These are phyloP conservation scores for Phytophthora niederhauseri DNA, from an alignment of 352 stramenopile genomes.

Conservation along the genomic window DNA sequence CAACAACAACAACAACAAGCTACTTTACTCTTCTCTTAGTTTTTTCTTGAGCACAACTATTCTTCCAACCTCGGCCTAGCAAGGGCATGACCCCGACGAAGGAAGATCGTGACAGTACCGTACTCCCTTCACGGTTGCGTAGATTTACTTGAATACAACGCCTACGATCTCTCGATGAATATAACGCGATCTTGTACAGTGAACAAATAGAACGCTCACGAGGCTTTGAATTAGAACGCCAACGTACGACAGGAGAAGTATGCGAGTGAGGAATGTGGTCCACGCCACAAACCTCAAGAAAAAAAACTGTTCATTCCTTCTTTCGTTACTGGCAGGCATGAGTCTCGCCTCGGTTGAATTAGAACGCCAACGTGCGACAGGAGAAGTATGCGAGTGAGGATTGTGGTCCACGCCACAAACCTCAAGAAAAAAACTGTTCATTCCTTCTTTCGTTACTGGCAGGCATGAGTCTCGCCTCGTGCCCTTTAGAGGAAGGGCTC, in stretches of 20 bases:
- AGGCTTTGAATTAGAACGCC: too few species aligned
- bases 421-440: not conserved
- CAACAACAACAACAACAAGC: too few species aligned
- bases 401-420: not conserved
- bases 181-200: too few species aligned
- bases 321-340: conserved; percentile 21
- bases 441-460: conserved; percentile 12
- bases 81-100: too few species aligned
- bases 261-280: not conserved
- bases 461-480: conserved; percentile 24
- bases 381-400: not conserved
- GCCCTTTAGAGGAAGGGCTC: conserved; percentile 24
- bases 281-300: not conserved
- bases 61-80: too few species aligned
- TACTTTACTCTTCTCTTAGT: too few species aligned
- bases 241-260: not conserved
- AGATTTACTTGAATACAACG: too few species aligned
- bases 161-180: too few species aligned
- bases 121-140: too few species aligned
- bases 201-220: too few species aligned
- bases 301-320: not conserved
- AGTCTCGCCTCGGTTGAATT: conserved; percentile 17
- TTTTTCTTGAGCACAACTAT: too few species aligned
- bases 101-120: too few species aligned
- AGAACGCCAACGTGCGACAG: not conserved